These are phyloP conservation scores for Dioszegia crocea DNA, from an alignment of 768 basidiomycete genomes.

Conservation along the genomic window DNA sequence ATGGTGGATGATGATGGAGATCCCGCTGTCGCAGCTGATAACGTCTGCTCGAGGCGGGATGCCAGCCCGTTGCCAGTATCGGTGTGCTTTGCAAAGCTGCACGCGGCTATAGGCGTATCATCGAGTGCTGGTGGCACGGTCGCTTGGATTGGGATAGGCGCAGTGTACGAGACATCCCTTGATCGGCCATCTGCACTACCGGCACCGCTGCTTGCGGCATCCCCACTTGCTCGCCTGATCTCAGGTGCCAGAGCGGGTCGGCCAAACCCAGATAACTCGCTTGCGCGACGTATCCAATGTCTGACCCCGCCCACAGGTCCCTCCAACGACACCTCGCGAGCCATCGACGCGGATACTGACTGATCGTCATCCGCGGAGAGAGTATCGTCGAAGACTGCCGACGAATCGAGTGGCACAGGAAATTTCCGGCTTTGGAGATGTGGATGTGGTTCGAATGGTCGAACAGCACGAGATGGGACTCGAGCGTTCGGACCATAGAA, in stretches of 20 bases:
- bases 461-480: background rate
- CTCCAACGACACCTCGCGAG: background rate
- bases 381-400: background rate
- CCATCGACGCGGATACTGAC: background rate
- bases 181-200: background rate
- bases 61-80: background rate
- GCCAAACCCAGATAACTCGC: background rate
- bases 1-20: background rate
- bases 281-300: background rate
- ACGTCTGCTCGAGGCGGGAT: background rate
- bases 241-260: background rate
- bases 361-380: background rate
- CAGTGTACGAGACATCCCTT: constrained; percentile 1
- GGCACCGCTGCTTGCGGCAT: background rate
- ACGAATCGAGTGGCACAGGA: background rate
- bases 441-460: background rate
- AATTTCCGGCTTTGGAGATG: background rate
- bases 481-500: constrained; percentile 19
- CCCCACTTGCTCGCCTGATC: background rate
- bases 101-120: constrained; percentile 17
- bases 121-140: constrained; percentile 29
- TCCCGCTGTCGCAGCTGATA: background rate
- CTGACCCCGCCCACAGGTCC: background rate
- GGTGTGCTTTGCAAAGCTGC: background rate
- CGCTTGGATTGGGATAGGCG: background rate